Percentiles rank a stretch among this genome's conserved stretches.
Evolutionary conservation across 2,329 filamentous ascomycete species (phyloP).

Genomic region (Lasiodiplodia citricola): DNA sequence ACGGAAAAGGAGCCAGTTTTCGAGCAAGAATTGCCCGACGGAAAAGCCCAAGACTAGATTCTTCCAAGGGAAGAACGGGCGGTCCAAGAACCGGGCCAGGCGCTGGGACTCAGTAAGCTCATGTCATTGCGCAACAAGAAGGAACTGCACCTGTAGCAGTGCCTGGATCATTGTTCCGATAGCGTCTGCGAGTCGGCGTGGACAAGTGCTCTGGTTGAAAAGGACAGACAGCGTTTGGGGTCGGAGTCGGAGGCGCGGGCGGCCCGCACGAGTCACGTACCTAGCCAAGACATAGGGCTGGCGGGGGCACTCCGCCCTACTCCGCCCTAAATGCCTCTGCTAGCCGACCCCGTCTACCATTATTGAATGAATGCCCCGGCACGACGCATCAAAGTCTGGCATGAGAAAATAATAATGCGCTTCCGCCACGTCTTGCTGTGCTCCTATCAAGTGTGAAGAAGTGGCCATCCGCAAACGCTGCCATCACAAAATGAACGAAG

Average conservation of each 20-base stretch:
- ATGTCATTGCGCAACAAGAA: neutral
- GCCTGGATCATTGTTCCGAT: slow-evolving; percentile 28
- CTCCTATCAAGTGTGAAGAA: neutral
- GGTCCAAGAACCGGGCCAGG: slow-evolving; percentile 85
- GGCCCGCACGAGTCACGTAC: slow-evolving; percentile 15
- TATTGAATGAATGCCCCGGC: neutral
- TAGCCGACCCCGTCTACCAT: neutral
- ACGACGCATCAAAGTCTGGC: neutral
- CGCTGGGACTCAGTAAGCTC: slow-evolving; percentile 48
- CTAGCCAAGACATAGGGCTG: slow-evolving; percentile 22
- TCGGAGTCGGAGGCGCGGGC: slow-evolving; percentile 4
- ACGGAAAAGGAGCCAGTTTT: slow-evolving; percentile 85
- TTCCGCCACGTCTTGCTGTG: neutral
- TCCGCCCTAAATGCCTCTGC: neutral
- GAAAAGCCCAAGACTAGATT: slow-evolving; percentile 94
- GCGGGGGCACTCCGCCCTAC: neutral
- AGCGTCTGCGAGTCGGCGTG: neutral
- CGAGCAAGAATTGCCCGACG: slow-evolving; percentile 86
- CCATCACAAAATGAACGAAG: neutral
- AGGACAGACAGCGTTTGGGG: slow-evolving; percentile 17
- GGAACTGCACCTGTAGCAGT: slow-evolving; percentile 17
- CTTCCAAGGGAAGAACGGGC: slow-evolving; percentile 96
- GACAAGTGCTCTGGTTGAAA: slow-evolving; percentile 1
- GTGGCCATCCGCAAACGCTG: neutral
- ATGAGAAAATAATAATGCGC: neutral